A percentile compares a stretch with the other conserved stretches of the same genome.
phyloP scores from a whole-genome alignment of 2,329 filamentous ascomycete genomes.

The Fusarium brevicatenulatum region DNA sequence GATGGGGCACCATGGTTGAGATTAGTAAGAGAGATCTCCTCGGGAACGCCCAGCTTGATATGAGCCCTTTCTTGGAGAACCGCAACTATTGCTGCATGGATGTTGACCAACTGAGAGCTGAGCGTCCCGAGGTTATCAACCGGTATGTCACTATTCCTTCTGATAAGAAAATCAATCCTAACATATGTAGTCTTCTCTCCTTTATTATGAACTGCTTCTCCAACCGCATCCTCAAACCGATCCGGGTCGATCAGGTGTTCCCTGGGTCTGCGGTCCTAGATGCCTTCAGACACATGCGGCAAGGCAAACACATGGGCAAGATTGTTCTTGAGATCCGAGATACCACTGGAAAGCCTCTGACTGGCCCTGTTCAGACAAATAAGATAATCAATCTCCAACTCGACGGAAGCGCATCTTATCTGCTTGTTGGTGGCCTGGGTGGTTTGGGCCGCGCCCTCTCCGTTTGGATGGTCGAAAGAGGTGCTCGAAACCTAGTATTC shows the following conservation, averaged over 20 bases:
- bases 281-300: neutral
- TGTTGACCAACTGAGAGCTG: neutral
- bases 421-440: neutral
- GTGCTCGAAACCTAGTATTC: neutral
- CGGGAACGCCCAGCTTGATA: neutral
- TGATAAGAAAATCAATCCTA: neutral
- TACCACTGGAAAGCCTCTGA: neutral
- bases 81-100: neutral
- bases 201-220: neutral
- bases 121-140: neutral
- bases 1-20: neutral
- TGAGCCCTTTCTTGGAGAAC: neutral
- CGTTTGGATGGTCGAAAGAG: neutral
- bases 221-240: neutral
- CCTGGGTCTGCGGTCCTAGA: neutral
- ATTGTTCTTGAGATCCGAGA: neutral
- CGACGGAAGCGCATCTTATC: neutral
- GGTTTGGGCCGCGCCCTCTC: neutral
- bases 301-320: neutral
- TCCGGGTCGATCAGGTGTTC: neutral
- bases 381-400: neutral
- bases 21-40: neutral
- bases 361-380: neutral
- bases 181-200: neutral
- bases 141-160: neutral